A percentile compares a stretch with the other conserved stretches of the same genome.
phyloP scores from a whole-genome alignment of 2,329 filamentous ascomycete genomes.

The Beauveria scarabaeidicola region DNA sequence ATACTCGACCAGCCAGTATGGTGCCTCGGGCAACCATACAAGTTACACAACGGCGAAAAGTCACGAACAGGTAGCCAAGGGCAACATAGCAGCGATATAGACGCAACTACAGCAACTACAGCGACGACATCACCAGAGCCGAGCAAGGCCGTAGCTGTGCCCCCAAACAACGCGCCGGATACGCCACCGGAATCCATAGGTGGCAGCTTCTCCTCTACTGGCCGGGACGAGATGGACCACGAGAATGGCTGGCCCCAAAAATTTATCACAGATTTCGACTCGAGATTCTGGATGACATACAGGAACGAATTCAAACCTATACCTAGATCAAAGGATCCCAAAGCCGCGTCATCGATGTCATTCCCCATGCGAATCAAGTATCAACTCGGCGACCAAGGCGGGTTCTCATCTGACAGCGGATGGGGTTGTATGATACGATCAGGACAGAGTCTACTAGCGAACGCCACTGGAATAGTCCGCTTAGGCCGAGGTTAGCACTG shows the following conservation, averaged over 20 bases:
- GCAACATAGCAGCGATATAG: conserved; percentile 17
- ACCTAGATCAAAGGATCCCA: conserved; percentile 65
- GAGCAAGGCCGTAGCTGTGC: background rate
- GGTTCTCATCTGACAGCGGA: conserved; percentile 87
- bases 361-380: conserved; percentile 77
- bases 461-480: conserved; percentile 63
- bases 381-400: conserved; percentile 66
- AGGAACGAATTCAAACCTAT: conserved; percentile 80
- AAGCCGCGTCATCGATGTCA: conserved; percentile 63
- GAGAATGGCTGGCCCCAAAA: conserved; percentile 67
- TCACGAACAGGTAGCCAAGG: conserved; percentile 6
- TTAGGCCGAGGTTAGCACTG: conserved; percentile 64
- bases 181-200: conserved; percentile 41
- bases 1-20: conserved; percentile 63
- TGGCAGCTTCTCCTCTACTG: conserved; percentile 43
- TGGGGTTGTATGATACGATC: conserved; percentile 99
- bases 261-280: conserved; percentile 90
- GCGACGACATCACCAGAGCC: conserved; percentile 8
- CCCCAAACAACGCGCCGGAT: conserved; percentile 26
- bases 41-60: conserved; percentile 21
- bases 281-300: conserved; percentile 93
- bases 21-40: conserved; percentile 60
- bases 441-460: conserved; percentile 86
- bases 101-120: background rate
- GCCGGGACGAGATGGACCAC: conserved; percentile 35